Evolutionary conservation across 179 eudicot species (phyloP).

Genomic region (Camellia oleifera): DNA sequence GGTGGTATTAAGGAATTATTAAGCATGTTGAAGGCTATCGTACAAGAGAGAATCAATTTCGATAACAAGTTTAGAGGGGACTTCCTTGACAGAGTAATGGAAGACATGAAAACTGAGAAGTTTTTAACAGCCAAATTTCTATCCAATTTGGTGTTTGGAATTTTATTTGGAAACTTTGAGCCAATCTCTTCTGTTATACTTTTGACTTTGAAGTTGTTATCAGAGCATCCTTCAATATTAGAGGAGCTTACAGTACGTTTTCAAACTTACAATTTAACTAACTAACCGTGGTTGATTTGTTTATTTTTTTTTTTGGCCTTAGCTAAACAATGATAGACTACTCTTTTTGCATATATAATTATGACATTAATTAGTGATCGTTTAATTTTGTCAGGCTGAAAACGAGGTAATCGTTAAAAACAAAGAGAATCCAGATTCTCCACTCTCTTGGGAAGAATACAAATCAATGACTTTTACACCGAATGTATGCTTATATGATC

Average conservation of each 20-base stretch:
- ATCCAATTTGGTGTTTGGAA: slow-evolving; percentile 14
- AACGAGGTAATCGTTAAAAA: too few relatives aligned
- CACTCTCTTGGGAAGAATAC: slow-evolving; percentile 56
- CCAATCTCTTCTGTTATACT: slow-evolving; percentile 51
- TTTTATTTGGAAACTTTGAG: slow-evolving; percentile 62
- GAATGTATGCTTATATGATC: slow-evolving; percentile 28
- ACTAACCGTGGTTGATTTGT: too few relatives aligned
- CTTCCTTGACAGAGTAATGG: slow-evolving; percentile 49
- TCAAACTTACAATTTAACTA: not conserved
- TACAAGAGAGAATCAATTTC: too few relatives aligned
- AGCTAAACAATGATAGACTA: too few relatives aligned
- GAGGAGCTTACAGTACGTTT: slow-evolving; percentile 54
- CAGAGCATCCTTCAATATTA: slow-evolving; percentile 56
- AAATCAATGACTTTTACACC: slow-evolving; percentile 75
- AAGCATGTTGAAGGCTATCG: too few relatives aligned
- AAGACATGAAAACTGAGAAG: slow-evolving; percentile 45
- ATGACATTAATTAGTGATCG: slow-evolving; percentile 7
- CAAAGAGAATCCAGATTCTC: too few relatives aligned
- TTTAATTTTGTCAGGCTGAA: too few relatives aligned
- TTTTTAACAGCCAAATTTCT: slow-evolving; percentile 63
- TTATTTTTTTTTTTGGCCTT: too few relatives aligned
- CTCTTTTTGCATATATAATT: not conserved
- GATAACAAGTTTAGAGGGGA: too few relatives aligned
- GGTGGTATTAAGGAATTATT: too few relatives aligned
- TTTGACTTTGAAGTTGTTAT: slow-evolving; percentile 57